A percentile compares a stretch with the other conserved stretches of the same genome.
Evolutionary conservation across 768 basidiomycete species (phyloP).

Genomic region (Suillus hirtellus): DNA sequence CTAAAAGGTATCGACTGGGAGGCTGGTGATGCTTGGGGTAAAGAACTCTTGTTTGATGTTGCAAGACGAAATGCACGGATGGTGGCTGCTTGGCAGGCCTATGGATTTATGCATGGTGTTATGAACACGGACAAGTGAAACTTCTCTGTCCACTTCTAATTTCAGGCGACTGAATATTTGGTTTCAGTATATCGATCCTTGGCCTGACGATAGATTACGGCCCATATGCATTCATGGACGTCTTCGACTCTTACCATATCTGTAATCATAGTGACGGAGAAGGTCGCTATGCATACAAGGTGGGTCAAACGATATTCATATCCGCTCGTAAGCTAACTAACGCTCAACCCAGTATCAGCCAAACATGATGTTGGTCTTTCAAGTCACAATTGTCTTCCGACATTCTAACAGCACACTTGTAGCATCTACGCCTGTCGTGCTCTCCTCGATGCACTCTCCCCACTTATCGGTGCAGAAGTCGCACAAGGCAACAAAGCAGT

Average conservation of each 20-base stretch:
- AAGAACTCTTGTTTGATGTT: constrained; percentile 71
- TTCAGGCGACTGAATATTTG: constrained; percentile 13
- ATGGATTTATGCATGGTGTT: constrained; percentile 94
- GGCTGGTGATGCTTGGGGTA: constrained; percentile 65
- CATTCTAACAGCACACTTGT: constrained; percentile 13
- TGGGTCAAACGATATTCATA: constrained; percentile 20
- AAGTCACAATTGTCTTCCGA: background rate
- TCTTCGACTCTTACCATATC: constrained; percentile 80
- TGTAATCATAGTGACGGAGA: constrained; percentile 87
- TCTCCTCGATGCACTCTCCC: constrained; percentile 74
- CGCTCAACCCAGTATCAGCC: constrained; percentile 58
- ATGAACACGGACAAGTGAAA: constrained; percentile 94
- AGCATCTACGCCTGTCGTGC: constrained; percentile 80
- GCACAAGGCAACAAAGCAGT: constrained; percentile 50
- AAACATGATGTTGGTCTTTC: constrained; percentile 65
- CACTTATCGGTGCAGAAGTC: constrained; percentile 83
- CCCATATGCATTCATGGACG: constrained; percentile 95
- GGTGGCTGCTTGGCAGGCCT: constrained; percentile 95
- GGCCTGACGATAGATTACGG: constrained; percentile 83
- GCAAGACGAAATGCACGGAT: constrained; percentile 85
- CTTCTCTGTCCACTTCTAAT: background rate
- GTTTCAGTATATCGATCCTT: constrained; percentile 64
- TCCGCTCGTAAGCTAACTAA: constrained; percentile 14
- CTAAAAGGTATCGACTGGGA: constrained; percentile 39
- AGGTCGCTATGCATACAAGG: constrained; percentile 75